Evolutionary conservation across 208 protist genomes (phyloP), one percentile per base, ranked within the genome.

Genomic region (Leptomonas pyrrhocoris): DNA sequence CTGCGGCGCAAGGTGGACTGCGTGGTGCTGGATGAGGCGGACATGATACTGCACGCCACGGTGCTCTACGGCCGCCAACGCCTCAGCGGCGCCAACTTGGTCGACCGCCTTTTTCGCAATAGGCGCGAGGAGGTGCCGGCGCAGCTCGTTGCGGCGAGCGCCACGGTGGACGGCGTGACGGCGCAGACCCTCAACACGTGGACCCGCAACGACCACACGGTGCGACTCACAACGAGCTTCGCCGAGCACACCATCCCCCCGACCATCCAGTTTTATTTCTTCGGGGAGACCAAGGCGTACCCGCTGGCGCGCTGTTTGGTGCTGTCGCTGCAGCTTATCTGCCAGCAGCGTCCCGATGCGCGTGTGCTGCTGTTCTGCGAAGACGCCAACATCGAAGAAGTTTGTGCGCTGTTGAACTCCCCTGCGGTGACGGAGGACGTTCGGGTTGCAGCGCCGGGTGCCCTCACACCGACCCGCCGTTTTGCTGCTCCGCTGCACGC

Each of bases 1-100:
- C 80, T 96, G 50, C 92, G 92, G 12, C 75, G 86, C n/a, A 91
- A 91, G 73, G 88, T 96, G 61, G 92, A 96, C 68, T 96, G 92
- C 59, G 83, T 96, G 36, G 88, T 96, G 76, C 81, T 96, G 9
- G 92, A 96, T 67, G 92, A 96, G 67, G 92, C 92, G 0, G 92
- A 96, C 65, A 64, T 93, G 53, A 71, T 96, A 27, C 70, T 96
- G 15, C 73, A 82, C 16, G 25, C 61, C n/a, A 48, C 0, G n/a
- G 58, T 74, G 19, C 25, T 38, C 16, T 77, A 74, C 59, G 72
- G 71, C 19, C 65, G 68, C n/a, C 81, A 92, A 55, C 63, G 40
- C 25, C 48, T 93, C 23, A 85, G 54, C 67, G 92, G 92, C 3
- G 75, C 76, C 6, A 86, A 85, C 55, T 77, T 96, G 18, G 88